Conservation (phyloP, 164 flowering plant species). For the Tetrastigma voinierianum region DNA sequence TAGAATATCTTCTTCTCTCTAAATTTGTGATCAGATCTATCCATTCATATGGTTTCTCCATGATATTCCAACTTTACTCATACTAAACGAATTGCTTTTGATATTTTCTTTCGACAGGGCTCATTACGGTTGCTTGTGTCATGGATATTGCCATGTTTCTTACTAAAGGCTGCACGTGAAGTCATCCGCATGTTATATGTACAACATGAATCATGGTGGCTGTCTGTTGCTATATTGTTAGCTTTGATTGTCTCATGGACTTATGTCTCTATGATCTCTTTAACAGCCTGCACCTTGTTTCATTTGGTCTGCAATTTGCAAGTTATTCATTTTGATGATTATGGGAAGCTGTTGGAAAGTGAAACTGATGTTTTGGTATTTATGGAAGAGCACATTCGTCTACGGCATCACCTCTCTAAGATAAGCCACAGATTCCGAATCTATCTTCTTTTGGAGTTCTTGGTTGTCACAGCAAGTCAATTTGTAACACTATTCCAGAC, state of each 20-base stretch:
- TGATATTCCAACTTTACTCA: not conserved
- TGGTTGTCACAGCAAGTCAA: slow-evolving; percentile 74
- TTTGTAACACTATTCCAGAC: slow-evolving; percentile 64
- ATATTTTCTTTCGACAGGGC: slow-evolving; percentile 34
- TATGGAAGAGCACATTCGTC: slow-evolving; percentile 69
- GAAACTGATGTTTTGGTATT: slow-evolving; percentile 50
- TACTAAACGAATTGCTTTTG: slow-evolving; percentile 7
- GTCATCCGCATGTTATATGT: slow-evolving; percentile 45
- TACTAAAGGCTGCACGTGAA: slow-evolving; percentile 64
- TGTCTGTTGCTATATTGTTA: slow-evolving; percentile 39
- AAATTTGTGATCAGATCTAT: not conserved
- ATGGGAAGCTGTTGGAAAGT: slow-evolving; percentile 68
- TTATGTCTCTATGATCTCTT: slow-evolving; percentile 56
- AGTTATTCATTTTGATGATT: slow-evolving; percentile 84
- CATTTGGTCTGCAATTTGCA: slow-evolving; percentile 85
- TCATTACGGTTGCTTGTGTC: slow-evolving; percentile 48
- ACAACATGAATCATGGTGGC: slow-evolving; percentile 59
- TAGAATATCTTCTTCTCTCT: not conserved
- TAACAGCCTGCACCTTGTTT: slow-evolving; percentile 69
- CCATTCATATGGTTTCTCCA: not conserved
- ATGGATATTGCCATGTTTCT: slow-evolving; percentile 66
- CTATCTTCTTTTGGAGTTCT: slow-evolving; percentile 66
- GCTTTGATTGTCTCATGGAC: slow-evolving; percentile 71
- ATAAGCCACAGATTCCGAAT: slow-evolving; percentile 94
- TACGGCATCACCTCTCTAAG: slow-evolving; percentile 70